These are phyloP conservation scores for Thozetella sp. DNA, from an alignment of 495 filamentous ascomycete genomes.

Conservation along the genomic window DNA sequence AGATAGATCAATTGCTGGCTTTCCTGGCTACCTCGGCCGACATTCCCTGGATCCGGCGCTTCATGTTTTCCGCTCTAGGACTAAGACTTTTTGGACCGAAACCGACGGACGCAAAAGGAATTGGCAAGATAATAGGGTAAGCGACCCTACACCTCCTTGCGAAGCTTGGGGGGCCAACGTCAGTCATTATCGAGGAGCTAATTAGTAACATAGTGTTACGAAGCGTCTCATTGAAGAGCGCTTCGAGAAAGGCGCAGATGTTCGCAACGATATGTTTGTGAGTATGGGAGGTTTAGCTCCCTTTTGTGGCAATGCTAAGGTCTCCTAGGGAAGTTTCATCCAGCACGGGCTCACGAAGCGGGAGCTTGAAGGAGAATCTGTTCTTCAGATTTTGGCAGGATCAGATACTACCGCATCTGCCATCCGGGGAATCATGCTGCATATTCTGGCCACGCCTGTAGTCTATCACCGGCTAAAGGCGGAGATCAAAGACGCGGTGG, in stretches of 20 bases:
- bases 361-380: slow-evolving; percentile 34
- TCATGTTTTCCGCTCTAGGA: slow-evolving; percentile 41
- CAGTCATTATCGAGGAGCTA: too few species aligned
- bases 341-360: slow-evolving; percentile 26
- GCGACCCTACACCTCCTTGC: too few species aligned
- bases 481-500: slow-evolving; percentile 54
- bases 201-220: background rate
- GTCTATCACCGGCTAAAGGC: slow-evolving; percentile 55
- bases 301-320: slow-evolving; percentile 15
- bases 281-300: slow-evolving; percentile 24
- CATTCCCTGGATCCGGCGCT: background rate
- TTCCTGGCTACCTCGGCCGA: slow-evolving; percentile 22
- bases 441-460: slow-evolving; percentile 45
- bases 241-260: slow-evolving; percentile 27
- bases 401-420: slow-evolving; percentile 66
- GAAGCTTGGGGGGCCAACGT: too few species aligned
- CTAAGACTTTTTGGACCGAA: slow-evolving; percentile 58
- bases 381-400: slow-evolving; percentile 56
- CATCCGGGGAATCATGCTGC: slow-evolving; percentile 54
- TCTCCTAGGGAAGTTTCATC: slow-evolving; percentile 28
- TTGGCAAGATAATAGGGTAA: slow-evolving; percentile 37
- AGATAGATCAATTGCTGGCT: slow-evolving; percentile 28
- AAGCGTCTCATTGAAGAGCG: slow-evolving; percentile 26
- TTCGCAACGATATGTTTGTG: slow-evolving; percentile 40
- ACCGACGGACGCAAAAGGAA: slow-evolving; percentile 48